Conservation (phyloP, 2,329 filamentous ascomycete genomes). For the Thermochaetoides dissita region DNA sequence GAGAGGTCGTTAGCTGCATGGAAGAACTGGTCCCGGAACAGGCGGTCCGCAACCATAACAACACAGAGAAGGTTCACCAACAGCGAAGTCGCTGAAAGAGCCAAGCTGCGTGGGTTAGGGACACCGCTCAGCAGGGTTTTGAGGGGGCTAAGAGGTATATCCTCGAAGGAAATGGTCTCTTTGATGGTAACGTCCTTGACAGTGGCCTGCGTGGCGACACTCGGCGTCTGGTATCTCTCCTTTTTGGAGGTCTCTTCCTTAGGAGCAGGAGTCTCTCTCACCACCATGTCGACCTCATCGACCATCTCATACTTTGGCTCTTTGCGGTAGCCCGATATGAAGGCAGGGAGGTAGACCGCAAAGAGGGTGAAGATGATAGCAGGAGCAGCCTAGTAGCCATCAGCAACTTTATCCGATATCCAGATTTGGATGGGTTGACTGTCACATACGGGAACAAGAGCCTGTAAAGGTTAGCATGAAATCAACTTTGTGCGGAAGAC, state of each 20-base stretch:
- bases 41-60: constrained; percentile 58
- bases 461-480: constrained; percentile 11
- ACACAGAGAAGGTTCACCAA: constrained; percentile 59
- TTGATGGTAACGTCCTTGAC: constrained; percentile 40
- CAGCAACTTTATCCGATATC: neutral
- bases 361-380: constrained; percentile 44
- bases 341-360: constrained; percentile 51
- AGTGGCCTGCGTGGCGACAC: constrained; percentile 14
- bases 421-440: too few species aligned
- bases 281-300: constrained; percentile 42
- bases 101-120: constrained; percentile 55
- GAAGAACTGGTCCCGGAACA: constrained; percentile 62
- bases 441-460: constrained; percentile 23
- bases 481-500: constrained; percentile 6
- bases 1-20: constrained; percentile 56
- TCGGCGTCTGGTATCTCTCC: constrained; percentile 22
- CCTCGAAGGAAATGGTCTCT: constrained; percentile 46
- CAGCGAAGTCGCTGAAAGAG: constrained; percentile 54
- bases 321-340: constrained; percentile 42
- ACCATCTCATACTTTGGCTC: constrained; percentile 44
- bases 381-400: constrained; percentile 13
- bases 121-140: constrained; percentile 60
- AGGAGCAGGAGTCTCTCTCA: constrained; percentile 31
- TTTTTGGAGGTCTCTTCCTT: constrained; percentile 9
- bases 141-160: constrained; percentile 42